These are phyloP conservation scores for Cladorrhinum sp. DNA, from an alignment of 2,329 filamentous ascomycete genomes.

Conservation along the genomic window DNA sequence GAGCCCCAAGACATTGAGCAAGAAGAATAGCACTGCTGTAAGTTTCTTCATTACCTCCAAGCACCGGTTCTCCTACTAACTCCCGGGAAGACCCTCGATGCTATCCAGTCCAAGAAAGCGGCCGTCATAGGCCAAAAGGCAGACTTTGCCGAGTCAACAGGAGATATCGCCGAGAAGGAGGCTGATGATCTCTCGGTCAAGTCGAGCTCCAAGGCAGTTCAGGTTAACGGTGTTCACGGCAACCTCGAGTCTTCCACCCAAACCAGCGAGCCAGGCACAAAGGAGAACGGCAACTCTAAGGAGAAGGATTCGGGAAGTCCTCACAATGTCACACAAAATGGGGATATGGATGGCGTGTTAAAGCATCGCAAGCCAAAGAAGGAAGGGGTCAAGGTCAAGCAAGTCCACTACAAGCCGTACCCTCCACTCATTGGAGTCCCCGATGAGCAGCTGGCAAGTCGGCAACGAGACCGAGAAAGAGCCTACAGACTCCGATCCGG, in stretches of 20 bases:
- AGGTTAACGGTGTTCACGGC: conserved; percentile 1
- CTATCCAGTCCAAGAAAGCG: not conserved
- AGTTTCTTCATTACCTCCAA: not conserved
- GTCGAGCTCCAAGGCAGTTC: not conserved
- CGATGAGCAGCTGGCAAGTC: conserved; percentile 16
- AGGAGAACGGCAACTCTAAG: not conserved
- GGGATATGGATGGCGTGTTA: not conserved
- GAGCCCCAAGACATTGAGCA: not conserved
- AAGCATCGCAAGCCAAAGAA: conserved; percentile 4
- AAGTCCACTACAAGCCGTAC: conserved; percentile 15
- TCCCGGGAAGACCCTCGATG: not conserved
- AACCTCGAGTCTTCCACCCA: not conserved
- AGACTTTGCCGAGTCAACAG: conserved; percentile 17
- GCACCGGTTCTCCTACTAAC: no score
- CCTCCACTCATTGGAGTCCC: conserved; percentile 19
- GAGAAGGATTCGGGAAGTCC: no score
- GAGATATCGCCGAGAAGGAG: conserved; percentile 21
- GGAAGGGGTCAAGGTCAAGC: not conserved
- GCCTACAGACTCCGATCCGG: conserved; percentile 28
- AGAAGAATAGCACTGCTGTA: conserved; percentile 10
- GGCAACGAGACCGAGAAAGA: conserved; percentile 20
- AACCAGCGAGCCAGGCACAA: not conserved
- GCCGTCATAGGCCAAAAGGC: not conserved
- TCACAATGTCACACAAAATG: not conserved
- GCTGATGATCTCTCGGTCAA: conserved; percentile 14